Evolutionary conservation across 768 basidiomycete genomes (phyloP).

Genomic region (Scleroderma citrinum): DNA sequence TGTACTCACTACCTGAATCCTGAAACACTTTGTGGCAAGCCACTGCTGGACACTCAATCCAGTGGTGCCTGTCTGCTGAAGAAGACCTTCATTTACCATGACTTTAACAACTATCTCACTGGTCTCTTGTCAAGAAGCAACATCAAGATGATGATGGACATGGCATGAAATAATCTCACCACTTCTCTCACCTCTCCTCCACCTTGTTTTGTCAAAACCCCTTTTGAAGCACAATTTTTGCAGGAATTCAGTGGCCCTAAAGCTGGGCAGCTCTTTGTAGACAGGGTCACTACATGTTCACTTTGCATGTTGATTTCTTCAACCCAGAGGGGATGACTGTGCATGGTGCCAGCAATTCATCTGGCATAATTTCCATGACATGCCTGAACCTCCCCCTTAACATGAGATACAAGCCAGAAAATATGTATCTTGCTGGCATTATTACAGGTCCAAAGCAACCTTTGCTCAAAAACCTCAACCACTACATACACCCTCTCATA

Average conservation of each 20-base stretch:
- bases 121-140: neutral
- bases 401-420: neutral
- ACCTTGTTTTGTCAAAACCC: conserved; percentile 1
- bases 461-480: conserved; percentile 13
- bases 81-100: neutral
- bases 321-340: conserved; percentile 25
- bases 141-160: neutral
- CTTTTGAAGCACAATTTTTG: conserved; percentile 7
- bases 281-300: conserved; percentile 22
- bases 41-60: neutral
- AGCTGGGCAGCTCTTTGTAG: neutral
- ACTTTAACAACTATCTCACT: conserved; percentile 1
- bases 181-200: neutral
- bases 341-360: conserved; percentile 22
- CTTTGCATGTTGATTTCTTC: conserved; percentile 29
- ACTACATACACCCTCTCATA: conserved; percentile 16
- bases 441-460: conserved; percentile 20
- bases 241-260: conserved; percentile 4
- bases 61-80: neutral
- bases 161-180: neutral
- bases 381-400: neutral
- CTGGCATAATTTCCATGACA: conserved; percentile 14
- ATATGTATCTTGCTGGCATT: conserved; percentile 11
- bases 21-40: conserved; percentile 1
- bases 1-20: neutral